These are phyloP conservation scores for Selenicereus undatus DNA, from an alignment of 148 eudicot species.

Conservation along the genomic window DNA sequence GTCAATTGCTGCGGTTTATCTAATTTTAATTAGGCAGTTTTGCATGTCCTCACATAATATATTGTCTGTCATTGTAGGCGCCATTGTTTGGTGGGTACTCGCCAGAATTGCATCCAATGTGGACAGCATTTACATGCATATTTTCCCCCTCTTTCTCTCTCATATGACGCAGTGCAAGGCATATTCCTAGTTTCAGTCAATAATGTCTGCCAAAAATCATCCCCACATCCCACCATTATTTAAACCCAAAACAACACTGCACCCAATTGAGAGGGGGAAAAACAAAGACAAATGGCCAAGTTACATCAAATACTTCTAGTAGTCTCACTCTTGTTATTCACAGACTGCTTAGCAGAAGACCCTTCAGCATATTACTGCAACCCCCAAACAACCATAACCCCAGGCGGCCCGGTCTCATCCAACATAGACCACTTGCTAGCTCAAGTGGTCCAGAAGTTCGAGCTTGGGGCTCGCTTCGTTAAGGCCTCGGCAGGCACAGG, in stretches of 20 bases:
- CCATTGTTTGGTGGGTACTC: neutral
- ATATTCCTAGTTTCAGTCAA: neutral
- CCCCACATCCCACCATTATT: neutral
- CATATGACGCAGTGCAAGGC: neutral
- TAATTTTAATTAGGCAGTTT: neutral
- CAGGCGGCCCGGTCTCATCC: constrained; percentile 25
- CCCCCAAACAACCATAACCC: constrained; percentile 24
- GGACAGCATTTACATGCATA: constrained; percentile 1
- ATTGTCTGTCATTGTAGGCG: too few relatives aligned
- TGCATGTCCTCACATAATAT: too few relatives aligned
- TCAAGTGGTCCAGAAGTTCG: constrained; percentile 33
- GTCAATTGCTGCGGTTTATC: neutral
- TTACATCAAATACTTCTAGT: constrained; percentile 3
- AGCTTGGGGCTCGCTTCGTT: constrained; percentile 36
- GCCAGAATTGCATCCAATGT: constrained; percentile 2
- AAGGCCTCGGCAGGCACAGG: constrained; percentile 46
- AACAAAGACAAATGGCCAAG: neutral
- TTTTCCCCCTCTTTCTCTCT: too few relatives aligned
- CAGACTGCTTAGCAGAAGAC: constrained; percentile 32
- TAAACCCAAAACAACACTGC: neutral
- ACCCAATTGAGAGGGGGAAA: constrained; percentile 5
- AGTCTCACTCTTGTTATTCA: constrained; percentile 14
- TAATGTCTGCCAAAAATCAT: neutral
- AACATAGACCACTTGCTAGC: constrained; percentile 53
- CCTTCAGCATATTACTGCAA: constrained; percentile 48